These are phyloP conservation scores for Aspergillus latus DNA, from an alignment of 2,329 filamentous ascomycete species.

Conservation along the genomic window DNA sequence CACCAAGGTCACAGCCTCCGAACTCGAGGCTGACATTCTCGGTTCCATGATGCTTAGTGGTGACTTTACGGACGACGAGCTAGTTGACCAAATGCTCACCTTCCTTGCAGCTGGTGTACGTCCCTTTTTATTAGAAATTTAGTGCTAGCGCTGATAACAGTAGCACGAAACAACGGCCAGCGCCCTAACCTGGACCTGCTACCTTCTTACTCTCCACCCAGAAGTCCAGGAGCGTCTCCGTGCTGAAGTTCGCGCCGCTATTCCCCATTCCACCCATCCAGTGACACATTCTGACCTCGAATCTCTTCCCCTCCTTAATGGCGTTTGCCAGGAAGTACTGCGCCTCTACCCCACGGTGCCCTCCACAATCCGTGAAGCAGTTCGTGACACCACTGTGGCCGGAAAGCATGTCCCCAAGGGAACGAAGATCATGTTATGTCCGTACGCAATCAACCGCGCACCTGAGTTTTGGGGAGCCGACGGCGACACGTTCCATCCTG, in stretches of 20 bases:
- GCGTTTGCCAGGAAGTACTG: slow-evolving; percentile 73
- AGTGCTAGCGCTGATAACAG: slow-evolving; percentile 12
- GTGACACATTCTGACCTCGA: slow-evolving; percentile 54
- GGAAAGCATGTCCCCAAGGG: slow-evolving; percentile 67
- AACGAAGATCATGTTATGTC: slow-evolving; percentile 66
- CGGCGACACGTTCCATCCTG: slow-evolving; percentile 71
- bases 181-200: slow-evolving; percentile 56
- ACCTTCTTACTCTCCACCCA: slow-evolving; percentile 53
- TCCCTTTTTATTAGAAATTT: too few species aligned
- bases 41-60: slow-evolving; percentile 40
- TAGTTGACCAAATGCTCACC: slow-evolving; percentile 45
- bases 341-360: slow-evolving; percentile 45
- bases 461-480: slow-evolving; percentile 71
- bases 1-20: slow-evolving; percentile 39
- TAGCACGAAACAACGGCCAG: slow-evolving; percentile 58
- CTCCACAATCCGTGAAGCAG: slow-evolving; percentile 40
- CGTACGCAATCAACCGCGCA: slow-evolving; percentile 70
- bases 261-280: slow-evolving; percentile 40
- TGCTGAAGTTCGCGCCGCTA: slow-evolving; percentile 49
- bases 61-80: slow-evolving; percentile 39
- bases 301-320: slow-evolving; percentile 55
- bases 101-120: slow-evolving; percentile 43
- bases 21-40: slow-evolving; percentile 40
- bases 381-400: slow-evolving; percentile 55
- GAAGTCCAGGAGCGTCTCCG: slow-evolving; percentile 51